Conservation (phyloP, 176 grass and related monocot species). For the Oryza australiensis region DNA sequence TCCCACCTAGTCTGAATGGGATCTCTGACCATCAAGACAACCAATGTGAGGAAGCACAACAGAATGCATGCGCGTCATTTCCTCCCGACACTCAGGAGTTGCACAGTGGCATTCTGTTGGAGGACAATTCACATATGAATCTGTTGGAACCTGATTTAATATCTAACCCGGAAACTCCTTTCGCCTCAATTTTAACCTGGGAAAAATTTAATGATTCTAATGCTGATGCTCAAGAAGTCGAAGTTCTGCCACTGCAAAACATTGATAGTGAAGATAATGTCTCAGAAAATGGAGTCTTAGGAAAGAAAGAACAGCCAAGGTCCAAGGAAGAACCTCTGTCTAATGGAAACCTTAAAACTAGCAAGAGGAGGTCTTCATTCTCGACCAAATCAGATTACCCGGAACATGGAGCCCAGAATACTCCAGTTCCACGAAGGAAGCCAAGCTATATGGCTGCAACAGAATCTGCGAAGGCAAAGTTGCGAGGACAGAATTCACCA, state of each 20-base stretch:
- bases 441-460: conserved; percentile 96
- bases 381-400: conserved; percentile 63
- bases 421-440: conserved; percentile 50
- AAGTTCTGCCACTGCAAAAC: conserved; percentile 50
- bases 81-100: conserved; percentile 37
- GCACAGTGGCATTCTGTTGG: conserved; percentile 36
- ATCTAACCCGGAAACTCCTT: conserved; percentile 39
- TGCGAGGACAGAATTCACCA: conserved; percentile 72
- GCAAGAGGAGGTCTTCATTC: conserved; percentile 76
- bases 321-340: conserved; percentile 52
- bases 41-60: conserved; percentile 35
- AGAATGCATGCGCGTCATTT: conserved; percentile 33
- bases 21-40: conserved; percentile 44
- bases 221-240: conserved; percentile 37
- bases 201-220: conserved; percentile 37
- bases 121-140: conserved; percentile 45
- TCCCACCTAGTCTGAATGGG: conserved; percentile 42
- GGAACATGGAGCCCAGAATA: conserved; percentile 51
- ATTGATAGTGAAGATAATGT: conserved; percentile 46
- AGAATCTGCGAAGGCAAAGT: conserved; percentile 73
- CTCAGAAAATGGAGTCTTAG: background rate
- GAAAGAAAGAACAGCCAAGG: conserved; percentile 48
- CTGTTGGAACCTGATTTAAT: conserved; percentile 49
- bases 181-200: conserved; percentile 28
- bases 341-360: conserved; percentile 56